These are phyloP conservation scores for Epichloe brachyelytri DNA, from an alignment of 2,329 filamentous ascomycete genomes.

Conservation along the genomic window DNA sequence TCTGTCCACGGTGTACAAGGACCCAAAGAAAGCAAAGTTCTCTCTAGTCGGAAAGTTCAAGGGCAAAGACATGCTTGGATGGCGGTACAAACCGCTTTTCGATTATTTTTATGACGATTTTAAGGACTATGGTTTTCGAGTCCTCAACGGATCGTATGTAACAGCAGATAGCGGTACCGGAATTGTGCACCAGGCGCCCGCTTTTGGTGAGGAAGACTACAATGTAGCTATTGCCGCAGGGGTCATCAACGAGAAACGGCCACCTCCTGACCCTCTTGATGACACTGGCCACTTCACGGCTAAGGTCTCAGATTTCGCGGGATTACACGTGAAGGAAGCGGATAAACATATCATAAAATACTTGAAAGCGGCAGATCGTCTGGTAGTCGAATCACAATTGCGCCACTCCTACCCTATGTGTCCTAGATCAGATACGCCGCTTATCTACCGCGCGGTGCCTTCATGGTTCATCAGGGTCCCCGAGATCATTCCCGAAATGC, in stretches of 20 bases:
- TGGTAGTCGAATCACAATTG: constrained; percentile 77
- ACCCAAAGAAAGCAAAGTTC: constrained; percentile 65
- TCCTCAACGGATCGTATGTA: constrained; percentile 76
- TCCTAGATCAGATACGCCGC: constrained; percentile 83
- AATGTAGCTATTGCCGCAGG: constrained; percentile 64
- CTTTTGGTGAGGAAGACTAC: constrained; percentile 95
- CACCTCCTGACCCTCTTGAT: constrained; percentile 86
- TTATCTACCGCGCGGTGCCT: constrained; percentile 85
- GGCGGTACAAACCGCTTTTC: constrained; percentile 72
- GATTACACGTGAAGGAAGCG: constrained; percentile 81
- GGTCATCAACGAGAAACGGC: constrained; percentile 61
- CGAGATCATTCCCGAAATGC: constrained; percentile 72
- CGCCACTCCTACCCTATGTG: constrained; percentile 91
- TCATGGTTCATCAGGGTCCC: constrained; percentile 92
- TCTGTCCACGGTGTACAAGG: constrained; percentile 68
- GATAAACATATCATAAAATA: constrained; percentile 90
- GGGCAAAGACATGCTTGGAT: constrained; percentile 55
- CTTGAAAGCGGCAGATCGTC: constrained; percentile 60
- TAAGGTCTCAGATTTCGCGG: constrained; percentile 67
- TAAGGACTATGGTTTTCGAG: constrained; percentile 70
- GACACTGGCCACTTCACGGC: constrained; percentile 68
- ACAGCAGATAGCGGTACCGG: constrained; percentile 84
- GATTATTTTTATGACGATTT: constrained; percentile 83
- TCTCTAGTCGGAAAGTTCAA: constrained; percentile 54
- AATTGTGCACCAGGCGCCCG: constrained; percentile 86